A percentile compares a stretch with the other conserved stretches of the same genome.
Evolutionary conservation across 768 basidiomycete genomes (phyloP).

Genomic region (Russula sp.): DNA sequence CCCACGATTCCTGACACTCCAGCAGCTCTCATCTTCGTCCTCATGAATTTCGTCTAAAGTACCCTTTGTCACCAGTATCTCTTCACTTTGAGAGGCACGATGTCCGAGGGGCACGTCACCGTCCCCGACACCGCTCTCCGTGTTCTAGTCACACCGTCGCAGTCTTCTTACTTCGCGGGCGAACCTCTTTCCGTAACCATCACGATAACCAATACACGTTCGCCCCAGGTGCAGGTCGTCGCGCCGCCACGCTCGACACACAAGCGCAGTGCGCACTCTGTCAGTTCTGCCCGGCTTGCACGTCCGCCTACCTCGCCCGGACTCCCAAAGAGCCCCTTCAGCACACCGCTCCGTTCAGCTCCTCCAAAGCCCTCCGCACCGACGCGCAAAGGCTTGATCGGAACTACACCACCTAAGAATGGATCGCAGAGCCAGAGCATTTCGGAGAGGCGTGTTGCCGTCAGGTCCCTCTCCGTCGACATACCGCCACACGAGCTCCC

Average conservation of each 20-base stretch:
- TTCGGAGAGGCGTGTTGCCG: neutral
- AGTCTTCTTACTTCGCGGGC: constrained; percentile 90
- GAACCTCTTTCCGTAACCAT: constrained; percentile 81
- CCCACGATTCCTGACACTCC: too few species aligned
- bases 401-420: constrained; percentile 29
- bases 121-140: constrained; percentile 33
- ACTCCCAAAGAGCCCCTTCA: constrained; percentile 36
- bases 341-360: constrained; percentile 28
- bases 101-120: constrained; percentile 12
- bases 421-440: constrained; percentile 23
- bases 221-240: constrained; percentile 39
- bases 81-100: neutral
- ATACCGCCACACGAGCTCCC: constrained; percentile 44
- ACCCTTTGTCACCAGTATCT: neutral
- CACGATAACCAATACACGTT: constrained; percentile 77
- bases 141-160: constrained; percentile 67
- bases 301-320: constrained; percentile 81
- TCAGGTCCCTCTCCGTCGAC: constrained; percentile 62
- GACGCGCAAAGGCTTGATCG: constrained; percentile 49
- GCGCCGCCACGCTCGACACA: constrained; percentile 39
- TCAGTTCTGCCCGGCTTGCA: constrained; percentile 75
- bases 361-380: constrained; percentile 10
- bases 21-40: neutral
- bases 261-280: constrained; percentile 68
- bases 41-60: neutral